These are phyloP conservation scores for Dendryphion nanum DNA, from an alignment of 2,329 filamentous ascomycete genomes.

Conservation along the genomic window DNA sequence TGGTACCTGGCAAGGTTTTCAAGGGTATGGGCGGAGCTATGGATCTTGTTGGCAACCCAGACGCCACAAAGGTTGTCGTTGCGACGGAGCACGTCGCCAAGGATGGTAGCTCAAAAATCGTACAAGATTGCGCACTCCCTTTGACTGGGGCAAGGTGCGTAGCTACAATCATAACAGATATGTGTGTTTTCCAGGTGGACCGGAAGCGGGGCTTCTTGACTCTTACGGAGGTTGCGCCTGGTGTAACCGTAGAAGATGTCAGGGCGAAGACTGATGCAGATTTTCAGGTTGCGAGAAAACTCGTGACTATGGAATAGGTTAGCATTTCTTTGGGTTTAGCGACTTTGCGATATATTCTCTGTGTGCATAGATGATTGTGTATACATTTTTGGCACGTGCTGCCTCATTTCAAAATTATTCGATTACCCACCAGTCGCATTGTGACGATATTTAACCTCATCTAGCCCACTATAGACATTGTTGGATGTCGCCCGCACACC, in stretches of 20 bases:
- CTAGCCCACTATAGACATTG: too few relatives aligned
- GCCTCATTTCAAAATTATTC: too few relatives aligned
- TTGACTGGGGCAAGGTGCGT: slow-evolving; percentile 38
- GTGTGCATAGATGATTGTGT: too few relatives aligned
- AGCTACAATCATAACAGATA: slow-evolving; percentile 40
- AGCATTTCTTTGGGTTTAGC: too few relatives aligned
- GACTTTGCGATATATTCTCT: too few relatives aligned
- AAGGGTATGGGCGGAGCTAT: slow-evolving; percentile 92
- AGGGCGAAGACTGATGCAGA: slow-evolving; percentile 82
- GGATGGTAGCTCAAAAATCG: slow-evolving; percentile 87
- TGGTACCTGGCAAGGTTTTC: slow-evolving; percentile 80
- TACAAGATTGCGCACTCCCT: slow-evolving; percentile 59
- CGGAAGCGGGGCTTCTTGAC: slow-evolving; percentile 63
- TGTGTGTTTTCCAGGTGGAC: slow-evolving; percentile 64
- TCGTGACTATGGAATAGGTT: slow-evolving; percentile 69
- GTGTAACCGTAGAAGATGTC: slow-evolving; percentile 83
- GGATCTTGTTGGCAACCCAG: slow-evolving; percentile 84
- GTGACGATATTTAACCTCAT: too few relatives aligned
- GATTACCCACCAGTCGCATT: too few relatives aligned
- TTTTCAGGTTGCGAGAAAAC: slow-evolving; percentile 72
- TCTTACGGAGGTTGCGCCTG: slow-evolving; percentile 78
- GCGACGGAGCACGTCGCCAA: slow-evolving; percentile 95
- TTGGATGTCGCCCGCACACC: too few relatives aligned
- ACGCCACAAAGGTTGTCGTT: slow-evolving; percentile 81
- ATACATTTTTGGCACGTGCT: too few relatives aligned